Evolutionary conservation across 345 rosid species (phyloP).

Genomic region (Camelina laxa): DNA sequence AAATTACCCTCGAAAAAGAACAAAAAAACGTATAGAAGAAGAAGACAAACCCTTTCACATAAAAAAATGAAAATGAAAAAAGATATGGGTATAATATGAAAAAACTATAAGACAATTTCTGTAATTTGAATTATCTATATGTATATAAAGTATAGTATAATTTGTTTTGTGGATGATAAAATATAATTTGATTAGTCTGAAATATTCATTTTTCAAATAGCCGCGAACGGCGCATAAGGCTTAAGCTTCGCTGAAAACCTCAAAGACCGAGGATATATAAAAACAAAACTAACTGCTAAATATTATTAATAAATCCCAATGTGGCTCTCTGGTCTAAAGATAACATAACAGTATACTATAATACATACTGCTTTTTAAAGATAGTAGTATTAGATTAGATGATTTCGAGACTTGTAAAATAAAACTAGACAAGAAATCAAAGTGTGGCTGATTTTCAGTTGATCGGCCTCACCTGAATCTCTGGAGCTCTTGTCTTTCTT

Average conservation of each 20-base stretch:
- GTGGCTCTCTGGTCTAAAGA: constrained; percentile 26
- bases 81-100: neutral
- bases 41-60: too few species aligned
- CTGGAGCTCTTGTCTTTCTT: constrained; percentile 41
- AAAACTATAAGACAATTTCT: neutral
- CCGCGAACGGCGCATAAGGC: constrained; percentile 50
- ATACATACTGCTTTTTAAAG: neutral
- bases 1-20: too few species aligned
- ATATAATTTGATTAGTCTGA: constrained; percentile 18
- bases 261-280: constrained; percentile 46
- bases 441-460: constrained; percentile 43
- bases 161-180: constrained; percentile 30
- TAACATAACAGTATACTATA: neutral
- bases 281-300: constrained; percentile 16
- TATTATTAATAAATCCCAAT: constrained; percentile 16
- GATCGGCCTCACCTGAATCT: constrained; percentile 45
- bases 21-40: too few species aligned
- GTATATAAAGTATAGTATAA: neutral
- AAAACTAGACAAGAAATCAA: constrained; percentile 33
- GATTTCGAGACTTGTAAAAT: constrained; percentile 22
- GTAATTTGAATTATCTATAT: neutral
- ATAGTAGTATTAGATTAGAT: neutral
- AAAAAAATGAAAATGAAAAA: too few species aligned
- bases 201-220: constrained; percentile 32
- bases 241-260: constrained; percentile 46